Conservation (phyloP, 2,329 filamentous ascomycete species). For the Phaeosphaeriaceae sp. region DNA sequence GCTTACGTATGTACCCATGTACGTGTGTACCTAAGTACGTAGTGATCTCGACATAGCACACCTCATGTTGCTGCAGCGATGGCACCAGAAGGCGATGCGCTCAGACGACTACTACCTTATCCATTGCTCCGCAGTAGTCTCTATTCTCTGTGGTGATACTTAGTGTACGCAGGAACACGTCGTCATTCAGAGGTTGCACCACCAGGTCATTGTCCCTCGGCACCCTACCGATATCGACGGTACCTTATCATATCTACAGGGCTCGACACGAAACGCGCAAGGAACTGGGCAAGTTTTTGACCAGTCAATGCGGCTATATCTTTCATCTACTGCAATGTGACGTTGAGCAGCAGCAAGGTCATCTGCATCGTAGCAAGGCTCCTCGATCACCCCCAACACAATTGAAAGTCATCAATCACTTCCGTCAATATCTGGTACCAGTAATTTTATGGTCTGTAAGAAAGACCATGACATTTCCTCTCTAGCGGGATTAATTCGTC, state of each 20-base stretch:
- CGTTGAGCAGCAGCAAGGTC: not conserved
- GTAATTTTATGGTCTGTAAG: not conserved
- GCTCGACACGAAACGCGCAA: not conserved
- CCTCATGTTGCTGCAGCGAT: not conserved
- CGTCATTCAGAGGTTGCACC: not conserved
- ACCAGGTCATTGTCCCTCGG: not conserved
- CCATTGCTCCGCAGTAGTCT: not conserved
- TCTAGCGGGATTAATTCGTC: constrained; percentile 6
- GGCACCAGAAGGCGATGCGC: not conserved
- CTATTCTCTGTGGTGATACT: not conserved
- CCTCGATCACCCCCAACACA: not conserved
- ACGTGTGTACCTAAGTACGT: no score
- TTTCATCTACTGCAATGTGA: not conserved
- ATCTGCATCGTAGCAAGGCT: not conserved
- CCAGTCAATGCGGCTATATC: not conserved
- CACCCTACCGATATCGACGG: not conserved
- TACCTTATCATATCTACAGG: not conserved
- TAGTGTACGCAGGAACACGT: not conserved
- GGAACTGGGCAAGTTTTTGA: not conserved
- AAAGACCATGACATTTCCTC: constrained; percentile 7
- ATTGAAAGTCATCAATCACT: not conserved
- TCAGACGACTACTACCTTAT: not conserved
- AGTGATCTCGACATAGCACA: no score
- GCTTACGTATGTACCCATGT: not conserved
- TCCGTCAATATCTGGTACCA: not conserved